These are phyloP conservation scores for Capsicum pubescens DNA, from an alignment of 257 asterid species.

Conservation along the genomic window DNA sequence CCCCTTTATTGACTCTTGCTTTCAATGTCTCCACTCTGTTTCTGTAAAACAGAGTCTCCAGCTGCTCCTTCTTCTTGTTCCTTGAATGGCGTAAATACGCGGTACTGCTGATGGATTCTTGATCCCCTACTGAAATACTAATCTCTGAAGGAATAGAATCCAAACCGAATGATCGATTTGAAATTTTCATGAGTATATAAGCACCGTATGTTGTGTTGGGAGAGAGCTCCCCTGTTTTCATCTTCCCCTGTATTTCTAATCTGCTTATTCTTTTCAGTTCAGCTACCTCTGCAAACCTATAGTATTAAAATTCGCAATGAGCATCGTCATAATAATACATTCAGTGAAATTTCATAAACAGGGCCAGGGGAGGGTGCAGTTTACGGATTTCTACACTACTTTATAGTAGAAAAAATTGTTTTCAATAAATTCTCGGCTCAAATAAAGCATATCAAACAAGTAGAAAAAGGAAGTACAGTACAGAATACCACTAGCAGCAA, in stretches of 20 bases:
- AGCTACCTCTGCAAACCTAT: conserved; percentile 41
- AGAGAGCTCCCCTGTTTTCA: conserved; percentile 37
- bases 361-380: no score
- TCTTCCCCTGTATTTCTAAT: conserved; percentile 42
- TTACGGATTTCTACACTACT: no score
- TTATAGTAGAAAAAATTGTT: no score
- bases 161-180: conserved; percentile 41
- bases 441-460: no score
- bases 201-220: conserved; percentile 44
- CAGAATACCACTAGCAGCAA: no score
- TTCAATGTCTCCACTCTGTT: conserved; percentile 37
- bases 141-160: conserved; percentile 40
- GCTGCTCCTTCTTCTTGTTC: conserved; percentile 20
- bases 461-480: no score
- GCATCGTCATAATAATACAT: no score
- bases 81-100: conserved; percentile 34
- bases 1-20: conserved; percentile 32
- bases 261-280: conserved; percentile 40
- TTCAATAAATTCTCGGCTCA: no score
- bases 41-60: conserved; percentile 34
- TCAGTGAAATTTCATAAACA: no score
- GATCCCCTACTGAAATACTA: neutral
- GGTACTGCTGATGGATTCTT: conserved; percentile 2
- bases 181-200: conserved; percentile 37
- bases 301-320: neutral